Base-by-base conservation (phyloP, 1,284 basidiomycete genomes). In the Ceratobasidium papillatum region DNA sequence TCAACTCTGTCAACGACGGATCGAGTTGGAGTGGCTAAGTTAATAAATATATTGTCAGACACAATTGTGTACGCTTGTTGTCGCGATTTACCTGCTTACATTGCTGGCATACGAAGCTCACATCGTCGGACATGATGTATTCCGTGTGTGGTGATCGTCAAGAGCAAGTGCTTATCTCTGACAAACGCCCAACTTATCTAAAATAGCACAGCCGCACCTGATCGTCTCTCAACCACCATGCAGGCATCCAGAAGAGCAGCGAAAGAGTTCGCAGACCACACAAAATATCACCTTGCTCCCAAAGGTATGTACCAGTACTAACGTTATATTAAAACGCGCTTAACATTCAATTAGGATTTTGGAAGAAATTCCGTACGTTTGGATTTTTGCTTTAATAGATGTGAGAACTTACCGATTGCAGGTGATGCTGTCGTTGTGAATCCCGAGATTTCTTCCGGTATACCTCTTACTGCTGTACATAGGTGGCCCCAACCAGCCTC, bases 351-450 rank as follows among this genome's bases (percentile, higher is more conserved):
- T 1, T 17, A 32, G 82, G 94, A 1, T 95, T 96, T 82, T 96
- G 94, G 95, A 96, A 96, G 89, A 94, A 92, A 85, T 94, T 96
- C 82, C 90, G 94, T 95, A 79, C 78, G 93, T 86, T 38, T 52
- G 32, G 3, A 36, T 49, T 34, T 51, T 22, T 51, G 36, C 49
- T 7, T 27, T 17, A n/a, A 45, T 27, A 3, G 38, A 47, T 52
- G 61, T 34, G 38, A 22, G 36, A 54, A 45, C 62, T 38, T 27
- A 58, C 36, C 25, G 19, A 43, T 32, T 41, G 69, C 82, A 95
- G 94, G 93, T 73, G 91, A 94, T 80, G 87, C 85, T 5, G 85
- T 89, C 32, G 91, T 87, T 71, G 87, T 96, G 78, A 95, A 96
- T 83, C 94, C 95, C 47, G 91, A 93, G 81, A 97, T 98, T 81